Evolutionary conservation across 2,329 filamentous ascomycete genomes (phyloP), one percentile per base, ranked within the genome.

Genomic region (Exophiala viscosa): DNA sequence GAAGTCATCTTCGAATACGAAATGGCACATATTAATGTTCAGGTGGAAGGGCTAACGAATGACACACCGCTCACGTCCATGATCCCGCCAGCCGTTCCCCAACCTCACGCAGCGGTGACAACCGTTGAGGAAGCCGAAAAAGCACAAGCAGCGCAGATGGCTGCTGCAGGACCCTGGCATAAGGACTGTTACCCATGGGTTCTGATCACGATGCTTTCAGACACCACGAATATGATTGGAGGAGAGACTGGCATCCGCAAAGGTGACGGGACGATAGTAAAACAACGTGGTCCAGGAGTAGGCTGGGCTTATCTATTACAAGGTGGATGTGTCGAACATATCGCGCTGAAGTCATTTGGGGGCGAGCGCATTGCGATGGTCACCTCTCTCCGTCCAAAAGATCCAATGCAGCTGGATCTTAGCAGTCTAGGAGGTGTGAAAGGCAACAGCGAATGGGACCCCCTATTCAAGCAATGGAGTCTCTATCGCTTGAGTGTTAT

Each of bases 291-390:
- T n/a, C 71, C 71, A 52, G 52, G 60, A n/a, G 73, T 72, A 64
- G 71, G 72, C 62, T 57, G 63, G 41, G 82, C 80, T 1, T 79
- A 85, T 1, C 73, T 86, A 15, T 70, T 86, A 39, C 83, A 87
- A 65, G 84, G 84, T n/a, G 74, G 83, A 17, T 84, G 85, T 67
- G 83, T 86, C 54, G 77, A 81, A 56, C 84, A 87, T 64, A 76
- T 80, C 48, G 84, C 83, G 2, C 74, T 85, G 11, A 77, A 76
- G 10, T 79, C 82, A 9, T 67, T 81, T 2, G 80, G 81, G n/a
- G 73, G 73, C 2, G 84, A 86, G 65, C 77, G 83, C 18, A 84
- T 86, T 66, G 81, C 74, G 42, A 82, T 84, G 69, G 81, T 86
- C 42, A 86, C 83, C 34, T 39, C 61, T 8, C 65, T 60, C 23